Base-by-base conservation (phyloP, 2,329 filamentous ascomycete species). In the Dactylellina drechsleri region DNA sequence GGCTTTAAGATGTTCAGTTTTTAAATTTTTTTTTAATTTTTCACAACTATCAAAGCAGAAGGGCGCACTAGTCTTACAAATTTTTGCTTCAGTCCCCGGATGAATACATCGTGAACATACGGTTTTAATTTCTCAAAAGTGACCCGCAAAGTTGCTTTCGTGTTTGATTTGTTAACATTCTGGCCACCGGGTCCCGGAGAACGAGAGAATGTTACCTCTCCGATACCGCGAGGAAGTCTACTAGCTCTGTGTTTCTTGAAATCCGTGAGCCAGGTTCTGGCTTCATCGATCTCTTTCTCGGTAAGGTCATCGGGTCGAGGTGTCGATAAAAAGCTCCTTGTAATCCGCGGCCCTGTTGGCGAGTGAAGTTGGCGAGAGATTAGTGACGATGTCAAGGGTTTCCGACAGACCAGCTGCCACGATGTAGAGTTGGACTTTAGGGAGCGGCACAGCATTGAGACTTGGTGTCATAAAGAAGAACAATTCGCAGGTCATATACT, bases 181-280 rank as follows among this genome's bases (percentile, higher is more conserved):
- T 74, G 70, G 16, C 70, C 70, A 20, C 70, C 70, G 10, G 70
- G 70, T 12, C 70, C 70, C n/a, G 62, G 57, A 12, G 62, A 74
- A 26, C 70, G 43, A 7, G 70, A 74, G 50, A 58, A 67, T 20
- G 50, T 58, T 23, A 67, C 12, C 8, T 31, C 52, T 7, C 62
- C 62, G 6, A 74, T 62, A 26, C 23, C 47, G 6, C 41, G 50
- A 23, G 57, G 67, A 16, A 58, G n/a, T 40, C 13, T 47, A 47
- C 16, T 61, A 3, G 65, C 56, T 18, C 20, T 74, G n/a, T 62
- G 23, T 16, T 53, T 28, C n/a, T 12, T 2, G 13, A 50, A 50
- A 10, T 53, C 43, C 31, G 18, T 43, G 15, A 64, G 13, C 70
- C 70, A 74, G 10, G 4, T 20, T 16, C 70, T 52, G 6, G 62